These are phyloP conservation scores for Penicillium malachiteum DNA, from an alignment of 495 filamentous ascomycete genomes.

Conservation along the genomic window DNA sequence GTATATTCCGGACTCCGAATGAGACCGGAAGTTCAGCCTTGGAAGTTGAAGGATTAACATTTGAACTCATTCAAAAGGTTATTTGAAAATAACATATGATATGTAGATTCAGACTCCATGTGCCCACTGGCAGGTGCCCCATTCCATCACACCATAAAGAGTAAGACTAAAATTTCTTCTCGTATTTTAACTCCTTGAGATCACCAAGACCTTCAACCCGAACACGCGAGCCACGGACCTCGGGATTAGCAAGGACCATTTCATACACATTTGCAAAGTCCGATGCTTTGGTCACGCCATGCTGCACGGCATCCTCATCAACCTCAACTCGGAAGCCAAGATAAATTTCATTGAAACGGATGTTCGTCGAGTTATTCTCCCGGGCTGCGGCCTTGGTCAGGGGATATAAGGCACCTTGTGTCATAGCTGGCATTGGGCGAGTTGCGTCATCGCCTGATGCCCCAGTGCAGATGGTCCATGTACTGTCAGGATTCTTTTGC, in stretches of 20 bases:
- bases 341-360: constrained; percentile 43
- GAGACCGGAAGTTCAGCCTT: no score
- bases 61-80: no score
- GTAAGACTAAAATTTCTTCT: not conserved
- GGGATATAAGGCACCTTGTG: constrained; percentile 39
- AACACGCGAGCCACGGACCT: not conserved
- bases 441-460: constrained; percentile 30
- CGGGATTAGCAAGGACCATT: not conserved
- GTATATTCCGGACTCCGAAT: no score
- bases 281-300: not conserved
- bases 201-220: not conserved
- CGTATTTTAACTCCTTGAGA: not conserved
- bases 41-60: no score
- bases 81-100: no score
- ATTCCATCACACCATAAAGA: no score
- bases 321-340: constrained; percentile 33
- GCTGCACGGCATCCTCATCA: constrained; percentile 24
- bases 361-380: constrained; percentile 34
- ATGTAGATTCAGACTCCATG: no score
- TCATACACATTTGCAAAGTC: not conserved
- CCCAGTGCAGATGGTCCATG: constrained; percentile 42
- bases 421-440: constrained; percentile 27
- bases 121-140: no score
- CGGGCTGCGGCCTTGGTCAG: constrained; percentile 31
- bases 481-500: constrained; percentile 29